These are phyloP conservation scores for Nannizzia gypsea DNA, from an alignment of 2,329 filamentous ascomycete genomes.

Conservation along the genomic window DNA sequence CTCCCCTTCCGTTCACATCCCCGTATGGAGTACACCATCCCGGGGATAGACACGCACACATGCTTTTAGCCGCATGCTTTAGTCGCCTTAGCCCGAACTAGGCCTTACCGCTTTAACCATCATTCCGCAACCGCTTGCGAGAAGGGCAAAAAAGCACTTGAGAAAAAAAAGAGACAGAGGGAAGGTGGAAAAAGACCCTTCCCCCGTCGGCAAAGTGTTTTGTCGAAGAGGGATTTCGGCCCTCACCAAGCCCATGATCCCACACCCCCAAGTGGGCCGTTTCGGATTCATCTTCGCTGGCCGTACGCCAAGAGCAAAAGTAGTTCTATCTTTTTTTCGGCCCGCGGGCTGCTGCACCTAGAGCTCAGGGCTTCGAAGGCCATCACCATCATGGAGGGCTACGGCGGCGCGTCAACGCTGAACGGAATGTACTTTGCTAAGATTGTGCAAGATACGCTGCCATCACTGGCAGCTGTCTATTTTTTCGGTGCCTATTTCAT, in stretches of 20 bases:
- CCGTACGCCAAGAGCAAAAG: background rate
- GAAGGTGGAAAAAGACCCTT: background rate
- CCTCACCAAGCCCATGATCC: background rate
- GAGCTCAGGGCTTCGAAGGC: background rate
- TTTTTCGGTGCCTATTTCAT: slow-evolving; percentile 1
- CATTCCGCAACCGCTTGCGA: background rate
- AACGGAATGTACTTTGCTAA: background rate
- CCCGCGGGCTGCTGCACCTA: background rate
- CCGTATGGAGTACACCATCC: background rate
- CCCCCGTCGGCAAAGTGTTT: background rate
- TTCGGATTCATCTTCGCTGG: background rate
- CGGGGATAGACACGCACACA: background rate
- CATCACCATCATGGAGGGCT: slow-evolving; percentile 2
- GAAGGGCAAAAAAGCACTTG: background rate
- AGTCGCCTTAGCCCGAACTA: slow-evolving; percentile 1
- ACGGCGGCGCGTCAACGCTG: background rate
- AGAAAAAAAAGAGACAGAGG: too few relatives aligned
- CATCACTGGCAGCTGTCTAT: background rate
- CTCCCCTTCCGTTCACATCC: background rate
- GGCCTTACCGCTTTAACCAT: slow-evolving; percentile 1
- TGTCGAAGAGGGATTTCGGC: background rate
- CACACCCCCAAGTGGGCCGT: background rate
- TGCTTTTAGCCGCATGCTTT: slow-evolving; percentile 3
- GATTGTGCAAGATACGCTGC: background rate
- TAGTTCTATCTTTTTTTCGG: background rate